These are phyloP conservation scores for Gigaspora rosea DNA, from an alignment of 192 early-diverging fungal species.

Conservation along the genomic window DNA sequence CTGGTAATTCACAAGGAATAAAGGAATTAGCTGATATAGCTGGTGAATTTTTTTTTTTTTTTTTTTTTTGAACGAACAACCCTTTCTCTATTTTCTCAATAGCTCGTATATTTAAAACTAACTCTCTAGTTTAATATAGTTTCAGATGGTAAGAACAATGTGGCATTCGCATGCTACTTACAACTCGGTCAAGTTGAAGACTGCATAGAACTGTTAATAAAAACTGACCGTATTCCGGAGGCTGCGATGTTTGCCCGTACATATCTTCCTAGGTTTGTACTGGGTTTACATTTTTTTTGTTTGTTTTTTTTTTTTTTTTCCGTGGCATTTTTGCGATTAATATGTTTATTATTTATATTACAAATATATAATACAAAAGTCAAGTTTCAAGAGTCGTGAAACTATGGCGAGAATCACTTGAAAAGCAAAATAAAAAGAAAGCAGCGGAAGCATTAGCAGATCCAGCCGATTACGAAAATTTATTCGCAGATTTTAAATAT, in stretches of 20 bases:
- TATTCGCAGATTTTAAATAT: conserved; percentile 84
- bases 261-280: conserved; percentile 68
- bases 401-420: conserved; percentile 80
- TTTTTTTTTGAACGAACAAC: neutral
- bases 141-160: conserved; percentile 82
- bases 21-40: conserved; percentile 70
- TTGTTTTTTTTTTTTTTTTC: neutral
- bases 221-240: conserved; percentile 89
- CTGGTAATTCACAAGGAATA: conserved; percentile 81
- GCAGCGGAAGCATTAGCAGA: conserved; percentile 86
- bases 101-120: conserved; percentile 16
- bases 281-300: neutral
- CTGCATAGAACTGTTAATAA: conserved; percentile 84
- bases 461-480: conserved; percentile 77
- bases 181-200: conserved; percentile 73
- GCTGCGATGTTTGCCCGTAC: conserved; percentile 93
- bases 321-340: neutral
- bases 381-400: conserved; percentile 67
- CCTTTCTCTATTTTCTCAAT: neutral
- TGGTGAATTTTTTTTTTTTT: conserved; percentile 31
- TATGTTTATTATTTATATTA: neutral
- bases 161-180: conserved; percentile 86
- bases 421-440: conserved; percentile 71
- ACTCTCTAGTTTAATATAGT: conserved; percentile 36
- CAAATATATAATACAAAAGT: conserved; percentile 31